Evolutionary conservation across 495 filamentous ascomycete genomes (phyloP), one percentile per base, ranked within the genome.

Genomic region (Aspergillus leporis): DNA sequence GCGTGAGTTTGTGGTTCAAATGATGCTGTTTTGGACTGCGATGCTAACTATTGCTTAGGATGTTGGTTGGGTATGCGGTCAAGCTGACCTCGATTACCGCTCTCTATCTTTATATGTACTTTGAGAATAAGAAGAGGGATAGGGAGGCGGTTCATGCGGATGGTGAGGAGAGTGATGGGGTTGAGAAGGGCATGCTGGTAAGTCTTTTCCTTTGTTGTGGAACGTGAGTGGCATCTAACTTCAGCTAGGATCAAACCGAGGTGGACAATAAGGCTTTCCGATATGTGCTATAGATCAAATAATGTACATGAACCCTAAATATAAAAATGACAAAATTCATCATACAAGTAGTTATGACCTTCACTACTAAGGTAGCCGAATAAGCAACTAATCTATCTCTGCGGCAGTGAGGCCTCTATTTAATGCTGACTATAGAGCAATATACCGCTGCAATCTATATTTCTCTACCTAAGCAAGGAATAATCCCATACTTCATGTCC

Each of bases 261-360:
- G 64, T 85, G 16, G 81, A 83, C 23, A 85, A 85, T 47, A 79
- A 76, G 61, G 77, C 70, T 1, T 85, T 85, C 61, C 66, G 81
- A 65, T 84, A 83, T 34, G 56, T 59, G 16, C 18, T 45, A 45
- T 45, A 45, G 34, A 28, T 28, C 25, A 28, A 28, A 6, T 6
- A 6, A 28, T 28, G 6, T 6, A 28, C 25, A 28, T 6, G 3
- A 6, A 28, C 25, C 25, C 25, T 6, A 28, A n/a, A n/a, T n/a
- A n/a, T n/a, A n/a, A n/a, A n/a, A n/a, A n/a, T n/a, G n/a, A n/a
- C n/a, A n/a, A n/a, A n/a, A n/a, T n/a, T n/a, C n/a, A n/a, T n/a
- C n/a, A n/a, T n/a, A n/a, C n/a, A n/a, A n/a, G n/a, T n/a, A n/a
- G n/a, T n/a, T n/a, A n/a, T n/a, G n/a, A n/a, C n/a, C n/a, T n/a